A percentile compares a stretch with the other conserved stretches of the same genome.
Evolutionary conservation across 2,329 filamentous ascomycete species (phyloP).

Genomic region (Aspergillus transmontanensis): DNA sequence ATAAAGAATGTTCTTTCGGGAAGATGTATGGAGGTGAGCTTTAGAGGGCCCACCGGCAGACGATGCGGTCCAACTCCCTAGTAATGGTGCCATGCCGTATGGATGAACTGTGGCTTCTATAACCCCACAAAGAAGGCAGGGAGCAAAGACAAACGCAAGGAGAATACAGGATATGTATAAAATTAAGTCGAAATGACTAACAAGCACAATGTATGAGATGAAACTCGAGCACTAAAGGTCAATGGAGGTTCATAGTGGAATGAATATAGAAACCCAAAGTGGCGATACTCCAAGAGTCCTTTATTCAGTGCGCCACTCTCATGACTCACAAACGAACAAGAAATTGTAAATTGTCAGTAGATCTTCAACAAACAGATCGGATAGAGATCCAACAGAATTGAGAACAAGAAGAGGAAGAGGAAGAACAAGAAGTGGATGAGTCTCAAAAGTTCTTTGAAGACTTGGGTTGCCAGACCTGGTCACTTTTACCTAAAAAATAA

Average conservation of each 20-base stretch:
- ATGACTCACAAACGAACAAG: neutral
- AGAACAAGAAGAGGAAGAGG: neutral
- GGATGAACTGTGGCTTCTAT: neutral
- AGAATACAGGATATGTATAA: neutral
- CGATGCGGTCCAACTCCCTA: constrained; percentile 28
- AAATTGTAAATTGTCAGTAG: neutral
- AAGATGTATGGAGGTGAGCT: neutral
- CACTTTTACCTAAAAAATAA: neutral
- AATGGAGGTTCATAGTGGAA: neutral
- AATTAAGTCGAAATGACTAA: too few species aligned
- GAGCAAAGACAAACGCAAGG: neutral
- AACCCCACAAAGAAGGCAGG: neutral
- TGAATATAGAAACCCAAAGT: neutral
- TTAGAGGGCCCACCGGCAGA: constrained; percentile 2
- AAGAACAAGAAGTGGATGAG: neutral
- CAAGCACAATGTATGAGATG: neutral
- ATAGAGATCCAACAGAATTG: neutral
- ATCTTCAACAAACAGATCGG: neutral
- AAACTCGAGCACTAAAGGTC: too few species aligned
- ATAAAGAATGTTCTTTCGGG: constrained; percentile 67
- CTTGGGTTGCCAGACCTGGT: neutral
- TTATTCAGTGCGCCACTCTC: neutral
- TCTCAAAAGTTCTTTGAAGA: too few species aligned
- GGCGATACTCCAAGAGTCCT: neutral
- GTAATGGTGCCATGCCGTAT: constrained; percentile 32